phyloP scores from a whole-genome alignment of 352 stramenopile genomes.

The Aphanomyces invadans region DNA sequence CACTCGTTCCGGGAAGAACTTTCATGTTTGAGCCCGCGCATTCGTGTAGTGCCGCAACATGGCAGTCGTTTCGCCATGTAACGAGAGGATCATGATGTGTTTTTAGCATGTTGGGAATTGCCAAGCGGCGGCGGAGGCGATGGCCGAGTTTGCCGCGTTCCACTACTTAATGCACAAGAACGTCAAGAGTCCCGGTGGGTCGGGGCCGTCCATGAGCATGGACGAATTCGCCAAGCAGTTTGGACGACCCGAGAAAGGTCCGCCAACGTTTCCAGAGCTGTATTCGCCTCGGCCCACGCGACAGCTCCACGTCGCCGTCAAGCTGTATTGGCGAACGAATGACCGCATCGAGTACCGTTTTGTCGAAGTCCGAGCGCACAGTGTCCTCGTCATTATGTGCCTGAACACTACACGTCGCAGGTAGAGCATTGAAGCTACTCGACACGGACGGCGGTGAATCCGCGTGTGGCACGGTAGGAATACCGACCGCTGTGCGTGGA shows the following conservation, averaged over 20 bases:
- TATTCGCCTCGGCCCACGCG: not conserved
- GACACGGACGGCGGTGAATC: not conserved
- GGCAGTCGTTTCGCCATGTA: too few relatives aligned
- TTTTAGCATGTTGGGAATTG: too few relatives aligned
- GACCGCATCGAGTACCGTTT: constrained; percentile 2
- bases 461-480: not conserved
- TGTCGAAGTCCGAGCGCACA: not conserved
- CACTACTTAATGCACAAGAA: constrained; percentile 16
- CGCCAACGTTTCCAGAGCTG: not conserved
- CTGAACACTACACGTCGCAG: not conserved
- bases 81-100: too few relatives aligned
- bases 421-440: not conserved
- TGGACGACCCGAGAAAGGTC: not conserved
- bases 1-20: too few relatives aligned
- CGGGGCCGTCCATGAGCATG: constrained; percentile 1
- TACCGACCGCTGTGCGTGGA: not conserved
- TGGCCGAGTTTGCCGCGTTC: constrained; percentile 8
- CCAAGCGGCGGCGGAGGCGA: not conserved
- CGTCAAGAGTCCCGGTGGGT: not conserved
- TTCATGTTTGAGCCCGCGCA: too few relatives aligned
- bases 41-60: too few relatives aligned
- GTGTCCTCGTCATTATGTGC: not conserved
- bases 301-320: not conserved
- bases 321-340: constrained; percentile 3
- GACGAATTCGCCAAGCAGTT: not conserved